Evolutionary conservation across 495 filamentous ascomycete genomes (phyloP), one percentile per base, ranked within the genome.

Genomic region (Tuber magnatum): DNA sequence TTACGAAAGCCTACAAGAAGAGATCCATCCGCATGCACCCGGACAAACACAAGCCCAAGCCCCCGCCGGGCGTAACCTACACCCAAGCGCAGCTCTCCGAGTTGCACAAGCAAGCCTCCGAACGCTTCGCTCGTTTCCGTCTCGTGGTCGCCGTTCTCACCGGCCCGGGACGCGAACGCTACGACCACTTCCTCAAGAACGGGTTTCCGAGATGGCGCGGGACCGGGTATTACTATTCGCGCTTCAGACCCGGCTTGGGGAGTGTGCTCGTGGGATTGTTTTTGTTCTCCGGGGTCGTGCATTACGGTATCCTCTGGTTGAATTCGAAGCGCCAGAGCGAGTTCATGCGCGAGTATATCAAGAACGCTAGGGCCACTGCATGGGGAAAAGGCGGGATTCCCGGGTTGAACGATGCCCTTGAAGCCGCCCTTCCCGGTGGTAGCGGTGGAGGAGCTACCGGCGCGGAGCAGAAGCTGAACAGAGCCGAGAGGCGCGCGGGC

Each of bases 141-240:
- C 88, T 94, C 80, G 90, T 97, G 51, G 89, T 91, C 76, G 91
- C 92, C 77, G 91, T 99, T 80, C 89, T 99, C 35, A 90, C 92
- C 73, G 93, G 94, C 2, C 85, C 89, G 3, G 85, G 85, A 35
- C 89, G 96, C 65, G 93, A 92, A 80, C 92, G 96, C 72, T 99
- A 99, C 83, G 94, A 99, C 83, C 90, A 97, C 83, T 99, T 99
- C 86, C 86, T 99, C 73, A 87, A 86, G 80, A 93, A 97, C 84
- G 95, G 95, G 35, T 99, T 99, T 84, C 95, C 95, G 18, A 90
- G 88, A 70, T 99, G 96, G 95, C 92, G 92, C 83, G 95, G 96
- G 46, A 97, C 95, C 28, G 96, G 94, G 72, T 99, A 98, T 87
- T 98, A 97, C 87, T 99, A 98, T 85, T 90, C 87, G 73, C 91